Conservation (phyloP, 192 early-diverging fungal genomes). For the Coemansia sp. region DNA sequence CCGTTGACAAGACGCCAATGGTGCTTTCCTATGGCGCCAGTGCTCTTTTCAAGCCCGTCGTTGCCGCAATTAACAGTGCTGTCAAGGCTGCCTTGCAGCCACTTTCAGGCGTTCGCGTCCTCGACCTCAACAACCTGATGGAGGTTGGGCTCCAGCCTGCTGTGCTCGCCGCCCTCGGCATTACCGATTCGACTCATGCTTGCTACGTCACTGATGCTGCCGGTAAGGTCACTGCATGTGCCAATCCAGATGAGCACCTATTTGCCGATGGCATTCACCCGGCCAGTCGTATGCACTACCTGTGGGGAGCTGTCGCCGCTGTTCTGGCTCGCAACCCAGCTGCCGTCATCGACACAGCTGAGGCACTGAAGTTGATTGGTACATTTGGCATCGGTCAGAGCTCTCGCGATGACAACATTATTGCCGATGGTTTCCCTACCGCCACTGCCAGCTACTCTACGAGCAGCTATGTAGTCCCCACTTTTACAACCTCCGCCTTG, state of each 20-base stretch:
- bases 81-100: conserved; percentile 19
- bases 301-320: conserved; percentile 46
- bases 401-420: conserved; percentile 42
- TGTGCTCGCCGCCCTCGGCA: conserved; percentile 23
- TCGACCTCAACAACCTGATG: conserved; percentile 39
- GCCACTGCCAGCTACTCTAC: conserved; percentile 18
- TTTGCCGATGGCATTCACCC: conserved; percentile 52
- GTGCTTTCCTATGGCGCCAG: conserved; percentile 14
- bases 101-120: conserved; percentile 20
- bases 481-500: not conserved
- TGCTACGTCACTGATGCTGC: conserved; percentile 27
- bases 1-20: conserved; percentile 31
- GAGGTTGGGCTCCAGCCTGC: conserved; percentile 24
- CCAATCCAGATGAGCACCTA: conserved; percentile 47
- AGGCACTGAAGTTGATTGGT: conserved; percentile 17
- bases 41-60: conserved; percentile 15
- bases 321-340: conserved; percentile 34
- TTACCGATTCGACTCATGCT: conserved; percentile 32
- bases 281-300: conserved; percentile 52
- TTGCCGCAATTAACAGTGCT: conserved; percentile 29
- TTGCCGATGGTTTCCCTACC: conserved; percentile 19
- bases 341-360: conserved; percentile 21
- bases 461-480: conserved; percentile 7
- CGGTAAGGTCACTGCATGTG: conserved; percentile 27
- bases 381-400: conserved; percentile 35